These are phyloP conservation scores for Rhodotorula sp. DNA, from an alignment of 1,284 basidiomycete genomes.

Conservation along the genomic window DNA sequence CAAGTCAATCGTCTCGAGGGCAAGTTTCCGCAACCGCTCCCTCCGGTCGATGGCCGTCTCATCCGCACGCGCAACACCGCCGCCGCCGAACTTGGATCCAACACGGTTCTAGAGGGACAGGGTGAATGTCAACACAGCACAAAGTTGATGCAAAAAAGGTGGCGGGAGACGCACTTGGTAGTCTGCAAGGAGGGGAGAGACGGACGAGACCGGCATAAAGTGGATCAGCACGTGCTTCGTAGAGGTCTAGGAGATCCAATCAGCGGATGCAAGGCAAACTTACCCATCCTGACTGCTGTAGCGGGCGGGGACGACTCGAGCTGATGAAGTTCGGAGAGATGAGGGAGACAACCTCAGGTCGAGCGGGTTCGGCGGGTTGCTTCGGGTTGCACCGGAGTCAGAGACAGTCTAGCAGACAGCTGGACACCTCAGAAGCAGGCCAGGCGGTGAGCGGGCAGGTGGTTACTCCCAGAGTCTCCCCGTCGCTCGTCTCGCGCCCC, in stretches of 20 bases:
- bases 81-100: slow-evolving; percentile 77
- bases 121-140: neutral
- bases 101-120: slow-evolving; percentile 31
- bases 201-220: neutral
- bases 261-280: too few relatives aligned
- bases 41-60: slow-evolving; percentile 94
- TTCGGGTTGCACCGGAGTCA: too few relatives aligned
- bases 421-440: too few relatives aligned
- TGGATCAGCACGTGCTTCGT: neutral
- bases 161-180: slow-evolving; percentile 5
- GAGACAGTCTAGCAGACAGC: too few relatives aligned
- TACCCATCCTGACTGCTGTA: too few relatives aligned
- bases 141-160: neutral
- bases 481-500: too few relatives aligned
- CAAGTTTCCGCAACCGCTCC: slow-evolving; percentile 91
- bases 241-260: neutral
- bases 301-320: too few relatives aligned
- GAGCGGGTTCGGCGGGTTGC: too few relatives aligned
- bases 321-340: too few relatives aligned
- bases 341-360: too few relatives aligned
- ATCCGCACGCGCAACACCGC: slow-evolving; percentile 79
- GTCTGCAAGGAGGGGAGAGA: slow-evolving; percentile 1
- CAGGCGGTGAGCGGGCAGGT: too few relatives aligned
- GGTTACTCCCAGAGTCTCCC: too few relatives aligned
- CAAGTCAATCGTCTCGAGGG: slow-evolving; percentile 91